These are phyloP conservation scores for Entonaema liquescens DNA, from an alignment of 495 filamentous ascomycete genomes.

Conservation along the genomic window DNA sequence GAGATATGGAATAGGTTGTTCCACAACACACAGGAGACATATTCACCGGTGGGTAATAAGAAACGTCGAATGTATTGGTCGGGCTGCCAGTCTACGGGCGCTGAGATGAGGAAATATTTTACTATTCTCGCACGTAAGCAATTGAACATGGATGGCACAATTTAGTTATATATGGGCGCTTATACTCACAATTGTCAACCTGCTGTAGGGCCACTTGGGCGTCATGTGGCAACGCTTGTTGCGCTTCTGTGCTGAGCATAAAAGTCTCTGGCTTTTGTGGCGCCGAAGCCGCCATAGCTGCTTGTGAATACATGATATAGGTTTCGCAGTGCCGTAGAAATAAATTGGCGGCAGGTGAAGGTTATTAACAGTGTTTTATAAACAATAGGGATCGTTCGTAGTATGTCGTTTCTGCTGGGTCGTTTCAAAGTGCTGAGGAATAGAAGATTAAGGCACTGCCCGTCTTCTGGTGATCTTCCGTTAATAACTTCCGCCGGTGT, in stretches of 20 bases:
- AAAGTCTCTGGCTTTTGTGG: conserved; percentile 96
- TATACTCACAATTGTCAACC: conserved; percentile 91
- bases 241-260: conserved; percentile 94
- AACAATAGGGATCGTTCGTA: conserved; percentile 38
- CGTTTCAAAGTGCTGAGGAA: conserved; percentile 20
- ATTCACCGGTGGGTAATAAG: conserved; percentile 94
- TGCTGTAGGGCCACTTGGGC: conserved; percentile 97
- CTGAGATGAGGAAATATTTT: conserved; percentile 99
- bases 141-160: conserved; percentile 6
- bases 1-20: conserved; percentile 99
- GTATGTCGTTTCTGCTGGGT: conserved; percentile 32
- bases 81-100: conserved; percentile 95
- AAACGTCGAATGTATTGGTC: conserved; percentile 98
- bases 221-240: conserved; percentile 94
- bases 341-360: background rate
- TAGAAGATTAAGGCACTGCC: conserved; percentile 46
- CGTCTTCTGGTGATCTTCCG: conserved; percentile 14
- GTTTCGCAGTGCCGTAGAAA: too few relatives aligned
- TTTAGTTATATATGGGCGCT: background rate
- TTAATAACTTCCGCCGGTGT: conserved; percentile 13
- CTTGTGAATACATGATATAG: conserved; percentile 61
- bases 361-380: conserved; percentile 20
- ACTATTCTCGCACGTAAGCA: conserved; percentile 63
- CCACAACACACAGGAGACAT: conserved; percentile 98
- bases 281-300: conserved; percentile 56